Conservation (phyloP, 345 rosid genomes). For the Streptanthus diversifolius region DNA sequence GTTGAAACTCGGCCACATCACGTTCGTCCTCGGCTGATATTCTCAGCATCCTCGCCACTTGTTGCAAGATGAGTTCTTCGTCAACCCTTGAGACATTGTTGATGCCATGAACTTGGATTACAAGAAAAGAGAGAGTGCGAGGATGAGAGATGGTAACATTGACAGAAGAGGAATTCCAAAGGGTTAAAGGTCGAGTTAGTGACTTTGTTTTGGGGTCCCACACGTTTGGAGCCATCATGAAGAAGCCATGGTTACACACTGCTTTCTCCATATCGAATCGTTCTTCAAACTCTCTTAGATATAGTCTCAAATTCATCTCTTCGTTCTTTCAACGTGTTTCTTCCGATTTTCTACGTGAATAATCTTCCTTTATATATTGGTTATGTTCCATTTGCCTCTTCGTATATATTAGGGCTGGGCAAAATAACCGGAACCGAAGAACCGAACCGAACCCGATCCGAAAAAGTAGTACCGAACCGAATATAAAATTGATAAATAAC, state of each 20-base stretch:
- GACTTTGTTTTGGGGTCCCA: conserved; percentile 41
- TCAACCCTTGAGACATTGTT: conserved; percentile 13
- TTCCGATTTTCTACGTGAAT: background rate
- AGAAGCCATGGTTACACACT: conserved; percentile 54
- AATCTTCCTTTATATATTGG: background rate
- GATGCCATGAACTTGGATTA: conserved; percentile 16
- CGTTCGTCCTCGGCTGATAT: conserved; percentile 36
- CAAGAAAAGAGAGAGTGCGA: background rate
- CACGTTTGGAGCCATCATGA: conserved; percentile 54
- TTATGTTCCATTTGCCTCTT: background rate
- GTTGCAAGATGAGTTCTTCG: conserved; percentile 29
- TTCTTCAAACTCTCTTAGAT: background rate
- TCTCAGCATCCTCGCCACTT: conserved; percentile 49
- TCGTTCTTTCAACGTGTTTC: background rate
- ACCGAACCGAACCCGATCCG: too few species aligned
- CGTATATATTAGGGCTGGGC: too few species aligned
- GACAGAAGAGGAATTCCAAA: conserved; percentile 20
- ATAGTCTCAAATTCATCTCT: conserved; percentile 25
- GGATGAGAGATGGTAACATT: conserved; percentile 42
- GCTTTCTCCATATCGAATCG: conserved; percentile 39
- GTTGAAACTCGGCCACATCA: conserved; percentile 38
- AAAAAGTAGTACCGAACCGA: too few species aligned
- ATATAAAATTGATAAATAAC: too few species aligned
- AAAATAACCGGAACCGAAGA: too few species aligned
- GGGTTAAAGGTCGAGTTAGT: conserved; percentile 37